Conservation (phyloP, 805 yeast genomes). For the Barnettozyma botsteinii region DNA sequence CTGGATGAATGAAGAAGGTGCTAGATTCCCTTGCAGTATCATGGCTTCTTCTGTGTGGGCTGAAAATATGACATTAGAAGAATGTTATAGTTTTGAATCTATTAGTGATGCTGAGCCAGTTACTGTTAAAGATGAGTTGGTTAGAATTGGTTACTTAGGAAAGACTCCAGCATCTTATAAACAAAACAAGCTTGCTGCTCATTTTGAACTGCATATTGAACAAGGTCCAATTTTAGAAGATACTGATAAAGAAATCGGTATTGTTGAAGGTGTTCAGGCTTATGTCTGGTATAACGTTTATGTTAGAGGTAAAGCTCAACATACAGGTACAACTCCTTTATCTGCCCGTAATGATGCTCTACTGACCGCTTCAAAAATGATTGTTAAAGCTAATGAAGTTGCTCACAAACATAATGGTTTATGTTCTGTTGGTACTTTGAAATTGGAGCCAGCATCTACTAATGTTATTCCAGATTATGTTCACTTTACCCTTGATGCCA, state of each 20-base stretch:
- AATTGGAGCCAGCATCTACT: conserved; percentile 52
- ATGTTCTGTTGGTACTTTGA: conserved; percentile 53
- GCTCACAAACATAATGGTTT: conserved; percentile 49
- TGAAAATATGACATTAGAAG: conserved; percentile 40
- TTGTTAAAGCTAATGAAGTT: conserved; percentile 48
- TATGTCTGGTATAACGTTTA: conserved; percentile 54
- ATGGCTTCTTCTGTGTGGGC: conserved; percentile 70
- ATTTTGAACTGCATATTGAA: conserved; percentile 71
- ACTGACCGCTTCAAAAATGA: conserved; percentile 52
- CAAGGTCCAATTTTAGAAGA: conserved; percentile 70
- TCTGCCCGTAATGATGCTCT: conserved; percentile 55
- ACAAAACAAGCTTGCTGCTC: conserved; percentile 55
- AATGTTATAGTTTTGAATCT: conserved; percentile 46
- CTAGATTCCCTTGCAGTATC: conserved; percentile 63
- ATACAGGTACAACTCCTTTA: conserved; percentile 72
- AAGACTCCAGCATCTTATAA: conserved; percentile 40
- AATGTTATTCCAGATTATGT: conserved; percentile 65
- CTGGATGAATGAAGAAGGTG: conserved; percentile 81
- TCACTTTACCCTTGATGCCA: conserved; percentile 52
- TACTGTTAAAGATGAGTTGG: conserved; percentile 48
- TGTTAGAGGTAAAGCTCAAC: conserved; percentile 61
- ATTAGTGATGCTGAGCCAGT: conserved; percentile 47
- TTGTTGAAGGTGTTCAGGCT: conserved; percentile 64
- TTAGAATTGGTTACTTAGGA: conserved; percentile 61
- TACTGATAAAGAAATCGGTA: conserved; percentile 50